Evolutionary conservation across 257 asterid genomes (phyloP).

Genomic region (Solanum habrochaites): DNA sequence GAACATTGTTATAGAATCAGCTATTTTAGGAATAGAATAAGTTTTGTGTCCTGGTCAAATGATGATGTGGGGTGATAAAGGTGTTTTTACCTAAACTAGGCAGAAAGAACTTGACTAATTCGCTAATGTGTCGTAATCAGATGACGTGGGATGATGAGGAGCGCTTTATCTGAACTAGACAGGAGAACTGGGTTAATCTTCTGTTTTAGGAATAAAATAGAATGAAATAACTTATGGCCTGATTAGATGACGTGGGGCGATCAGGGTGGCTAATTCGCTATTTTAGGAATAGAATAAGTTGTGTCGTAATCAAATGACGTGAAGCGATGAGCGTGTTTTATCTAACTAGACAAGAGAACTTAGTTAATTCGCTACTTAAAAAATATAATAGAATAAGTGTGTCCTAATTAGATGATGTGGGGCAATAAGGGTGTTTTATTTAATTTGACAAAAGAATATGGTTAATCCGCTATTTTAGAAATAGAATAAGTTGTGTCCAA

Average conservation of each 20-base stretch:
- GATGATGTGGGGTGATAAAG: not conserved
- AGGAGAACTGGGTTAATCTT: not conserved
- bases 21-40: not conserved
- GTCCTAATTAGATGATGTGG: too few relatives aligned
- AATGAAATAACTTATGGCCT: not conserved
- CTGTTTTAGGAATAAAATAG: not conserved
- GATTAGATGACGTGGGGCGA: not conserved
- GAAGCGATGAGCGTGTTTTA: too few relatives aligned
- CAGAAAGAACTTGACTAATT: not conserved
- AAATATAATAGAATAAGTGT: too few relatives aligned
- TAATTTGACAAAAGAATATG: too few relatives aligned
- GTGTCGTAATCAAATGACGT: not conserved
- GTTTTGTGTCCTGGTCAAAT: not conserved
- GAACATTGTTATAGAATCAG: not conserved
- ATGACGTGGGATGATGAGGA: not conserved
- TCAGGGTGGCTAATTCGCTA: not conserved
- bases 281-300: not conserved
- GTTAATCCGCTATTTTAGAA: too few relatives aligned
- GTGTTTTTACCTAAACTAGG: not conserved
- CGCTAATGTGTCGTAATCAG: not conserved
- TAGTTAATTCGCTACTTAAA: too few relatives aligned
- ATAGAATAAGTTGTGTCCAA: not conserved
- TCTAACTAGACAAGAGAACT: too few relatives aligned
- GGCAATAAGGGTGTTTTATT: too few relatives aligned
- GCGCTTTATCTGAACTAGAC: not conserved